These are phyloP conservation scores for Stachybotrys echinatus DNA, from an alignment of 2,329 filamentous ascomycete genomes.

Conservation along the genomic window DNA sequence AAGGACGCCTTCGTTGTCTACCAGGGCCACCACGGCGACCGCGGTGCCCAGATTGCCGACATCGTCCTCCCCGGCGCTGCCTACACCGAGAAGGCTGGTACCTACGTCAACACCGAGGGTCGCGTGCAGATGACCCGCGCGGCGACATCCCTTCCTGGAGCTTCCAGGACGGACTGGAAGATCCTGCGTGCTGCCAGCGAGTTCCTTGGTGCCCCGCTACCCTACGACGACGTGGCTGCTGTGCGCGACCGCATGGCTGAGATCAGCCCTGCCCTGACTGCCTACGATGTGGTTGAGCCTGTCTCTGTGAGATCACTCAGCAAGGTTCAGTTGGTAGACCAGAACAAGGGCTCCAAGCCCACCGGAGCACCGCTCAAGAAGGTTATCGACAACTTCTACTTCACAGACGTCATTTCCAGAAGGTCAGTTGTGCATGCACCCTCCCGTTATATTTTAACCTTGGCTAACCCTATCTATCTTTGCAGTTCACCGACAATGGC, in stretches of 20 bases:
- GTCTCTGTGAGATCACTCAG: slow-evolving; percentile 68
- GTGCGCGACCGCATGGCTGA: slow-evolving; percentile 92
- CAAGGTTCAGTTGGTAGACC: slow-evolving; percentile 92
- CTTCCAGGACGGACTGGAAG: slow-evolving; percentile 96
- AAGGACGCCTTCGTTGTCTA: slow-evolving; percentile 97
- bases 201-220: slow-evolving; percentile 80
- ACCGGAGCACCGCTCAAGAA: slow-evolving; percentile 72
- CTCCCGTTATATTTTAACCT: slow-evolving; percentile 10
- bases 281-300: slow-evolving; percentile 88
- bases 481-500: slow-evolving; percentile 96
- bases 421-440: slow-evolving; percentile 55
- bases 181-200: slow-evolving; percentile 91
- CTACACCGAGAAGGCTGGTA: slow-evolving; percentile 94
- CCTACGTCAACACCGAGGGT: slow-evolving; percentile 97
- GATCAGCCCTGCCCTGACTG: slow-evolving; percentile 83
- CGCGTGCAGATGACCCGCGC: slow-evolving; percentile 90
- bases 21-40: slow-evolving; percentile 96
- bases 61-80: slow-evolving; percentile 89
- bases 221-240: slow-evolving; percentile 87
- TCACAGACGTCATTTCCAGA: slow-evolving; percentile 94
- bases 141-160: slow-evolving; percentile 83
- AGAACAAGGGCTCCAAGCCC: slow-evolving; percentile 83
- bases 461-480: slow-evolving; percentile 17
- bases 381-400: slow-evolving; percentile 94
- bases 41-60: slow-evolving; percentile 86